Evolutionary conservation across 148 eudicot species (phyloP), one percentile per base, ranked within the genome.

Genomic region (Rhododendron kiyosumense): DNA sequence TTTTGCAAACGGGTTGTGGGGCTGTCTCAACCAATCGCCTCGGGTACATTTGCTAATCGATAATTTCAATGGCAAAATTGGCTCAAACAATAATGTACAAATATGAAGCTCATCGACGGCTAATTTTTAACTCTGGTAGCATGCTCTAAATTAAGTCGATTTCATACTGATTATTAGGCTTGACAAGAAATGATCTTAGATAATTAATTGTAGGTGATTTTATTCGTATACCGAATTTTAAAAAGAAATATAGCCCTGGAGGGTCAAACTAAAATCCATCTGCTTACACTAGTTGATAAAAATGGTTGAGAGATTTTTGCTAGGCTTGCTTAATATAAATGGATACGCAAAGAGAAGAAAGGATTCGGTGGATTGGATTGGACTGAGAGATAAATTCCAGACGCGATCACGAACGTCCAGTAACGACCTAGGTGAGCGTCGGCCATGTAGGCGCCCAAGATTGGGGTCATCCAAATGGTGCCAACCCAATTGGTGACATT

Each of bases 401-500:
- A 88, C 1, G 95, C 88, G 2, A 89, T 46, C 74, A 93, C 71
- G 32, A 93, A 93, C 51, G 95, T 93, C 94, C 94, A 90, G 36
- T 92, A 93, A 30, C 95, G 94, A 26, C 95, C 95, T 10, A 93
- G 90, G 17, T 92, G 87, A 3, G 95, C 92, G 32, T 93, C 95
- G 7, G 95, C 95, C 4, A 93, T 41, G 49, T 93, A 93, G 38
- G 95, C 95, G 14, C 95, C 95, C 54, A 93, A 85, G 78, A 93
- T 88, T 20, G 95, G 94, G 45, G 94, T 90, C 84, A 93, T 88
- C 95, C 95, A 93, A 59, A 89, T 82, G 20, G 94, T 92, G 43
- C 95, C 95, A 26, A 85, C 93, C 95, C 94, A 93, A 48, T 93
- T 93, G 34, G 95, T 93, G 48, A 93, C 95, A 76, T 88, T 93